Evolutionary conservation across 2,329 filamentous ascomycete species (phyloP), one percentile per base, ranked within the genome.

Genomic region (Penicillium glabrum): DNA sequence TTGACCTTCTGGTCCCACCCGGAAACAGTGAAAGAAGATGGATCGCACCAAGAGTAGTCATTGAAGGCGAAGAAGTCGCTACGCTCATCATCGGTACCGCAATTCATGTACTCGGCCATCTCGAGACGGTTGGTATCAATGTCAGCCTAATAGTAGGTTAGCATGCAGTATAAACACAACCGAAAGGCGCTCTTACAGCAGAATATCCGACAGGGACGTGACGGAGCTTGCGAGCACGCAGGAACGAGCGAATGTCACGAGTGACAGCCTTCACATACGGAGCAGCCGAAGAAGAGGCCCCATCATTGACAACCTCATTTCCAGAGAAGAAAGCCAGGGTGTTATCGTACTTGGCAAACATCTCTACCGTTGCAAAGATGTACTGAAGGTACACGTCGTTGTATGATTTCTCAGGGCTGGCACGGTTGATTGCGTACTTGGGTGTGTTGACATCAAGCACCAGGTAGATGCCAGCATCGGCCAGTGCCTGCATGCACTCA

Each of bases 401-500:
- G 86, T 96, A 96, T 1, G 92, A 96, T 7, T 79, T 76, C 46
- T 78, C 80, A n/a, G 91, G 90, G 9, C 86, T 74, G 57, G 79
- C 82, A 53, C 92, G 89, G 82, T 95, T 93, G 79, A 96, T 83
- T 1, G 91, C 95, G 82, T 96, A 96, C 63, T 86, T 82, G 64
- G 91, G 90, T n/a, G 84, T 93, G 85, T 96, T 96, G 81, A 95
- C 89, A 69, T 96, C 92, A 51, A 96, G 82, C 37, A 96, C 90
- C 52, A 96, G 85, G 81, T 96, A 96, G 81, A 96, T 96, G 68
- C 90, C 90, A 61, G 91, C 92, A 68, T 89, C 89, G 51, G 86
- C 87, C 59, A 96, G 83, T 46, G 84, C 82, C 59, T 82, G 80
- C 93, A 97, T 97, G 82, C 93, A 97, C 61, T 86, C 83, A 68